phyloP scores from a whole-genome alignment of 495 filamentous ascomycete genomes.

The Sphaerosporella brunnea region DNA sequence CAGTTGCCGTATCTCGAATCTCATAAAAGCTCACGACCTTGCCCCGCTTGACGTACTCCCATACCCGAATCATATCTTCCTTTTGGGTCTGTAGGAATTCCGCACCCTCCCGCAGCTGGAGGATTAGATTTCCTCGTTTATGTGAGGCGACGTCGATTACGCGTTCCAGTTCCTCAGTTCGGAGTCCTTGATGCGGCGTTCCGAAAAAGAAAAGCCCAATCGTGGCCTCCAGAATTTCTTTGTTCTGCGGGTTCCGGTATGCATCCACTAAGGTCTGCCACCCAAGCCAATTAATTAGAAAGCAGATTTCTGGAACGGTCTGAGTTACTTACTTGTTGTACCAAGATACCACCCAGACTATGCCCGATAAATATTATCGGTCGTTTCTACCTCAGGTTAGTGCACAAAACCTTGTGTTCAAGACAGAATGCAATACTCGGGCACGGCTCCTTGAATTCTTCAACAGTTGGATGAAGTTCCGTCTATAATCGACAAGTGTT shows the following conservation, averaged over 20 bases:
- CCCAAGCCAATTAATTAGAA: background rate
- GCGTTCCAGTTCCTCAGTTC: conserved; percentile 5
- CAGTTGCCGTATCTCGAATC: conserved; percentile 12
- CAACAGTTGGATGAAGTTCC: conserved; percentile 20
- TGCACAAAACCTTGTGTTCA: background rate
- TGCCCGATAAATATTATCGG: conserved; percentile 27
- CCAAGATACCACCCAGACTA: conserved; percentile 26
- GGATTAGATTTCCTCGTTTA: background rate
- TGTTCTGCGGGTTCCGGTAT: conserved; percentile 3
- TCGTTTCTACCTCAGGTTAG: conserved; percentile 10
- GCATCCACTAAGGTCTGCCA: conserved; percentile 3
- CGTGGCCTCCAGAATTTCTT: conserved; percentile 8
- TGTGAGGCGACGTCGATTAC: background rate
- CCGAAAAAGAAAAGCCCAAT: conserved; percentile 21
- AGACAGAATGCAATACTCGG: conserved; percentile 8
- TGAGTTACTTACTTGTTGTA: conserved; percentile 19
- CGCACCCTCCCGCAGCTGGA: conserved; percentile 4
- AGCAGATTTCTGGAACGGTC: background rate
- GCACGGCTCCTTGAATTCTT: conserved; percentile 14
- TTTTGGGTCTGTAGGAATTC: conserved; percentile 7
- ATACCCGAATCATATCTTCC: conserved; percentile 5
- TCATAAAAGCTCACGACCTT: conserved; percentile 21
- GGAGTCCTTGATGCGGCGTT: conserved; percentile 17
- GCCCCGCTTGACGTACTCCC: background rate
- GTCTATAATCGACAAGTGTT: conserved; percentile 21